Evolutionary conservation across 106 monocot species (phyloP).

Genomic region (Allium cepa): DNA sequence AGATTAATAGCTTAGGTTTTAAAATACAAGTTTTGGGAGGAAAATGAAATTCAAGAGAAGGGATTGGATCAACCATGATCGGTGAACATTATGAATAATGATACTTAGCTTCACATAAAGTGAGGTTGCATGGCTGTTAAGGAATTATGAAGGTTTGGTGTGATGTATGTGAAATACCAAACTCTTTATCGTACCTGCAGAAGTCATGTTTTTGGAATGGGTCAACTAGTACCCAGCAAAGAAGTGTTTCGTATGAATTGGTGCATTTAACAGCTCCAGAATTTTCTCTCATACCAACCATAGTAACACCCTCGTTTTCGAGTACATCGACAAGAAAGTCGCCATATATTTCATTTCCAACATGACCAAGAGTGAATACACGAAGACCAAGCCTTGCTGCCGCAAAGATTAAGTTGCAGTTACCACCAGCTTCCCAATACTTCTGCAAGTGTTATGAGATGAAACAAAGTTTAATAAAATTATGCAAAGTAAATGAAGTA

Average conservation of each 20-base stretch:
- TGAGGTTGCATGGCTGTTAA: too few species aligned
- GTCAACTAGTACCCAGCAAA: slow-evolving; percentile 95
- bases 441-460: slow-evolving; percentile 32
- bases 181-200: slow-evolving; percentile 50
- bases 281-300: slow-evolving; percentile 70
- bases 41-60: too few species aligned
- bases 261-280: slow-evolving; percentile 19
- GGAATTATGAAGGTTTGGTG: too few species aligned
- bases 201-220: slow-evolving; percentile 95
- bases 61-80: too few species aligned
- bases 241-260: slow-evolving; percentile 68
- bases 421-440: slow-evolving; percentile 97
- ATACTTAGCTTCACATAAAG: too few species aligned
- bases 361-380: slow-evolving; percentile 68
- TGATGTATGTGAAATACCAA: too few species aligned
- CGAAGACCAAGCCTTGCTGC: slow-evolving; percentile 81
- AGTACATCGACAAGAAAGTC: slow-evolving; percentile 82
- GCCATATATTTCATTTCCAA: slow-evolving; percentile 86
- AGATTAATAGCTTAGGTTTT: too few species aligned
- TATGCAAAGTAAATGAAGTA: too few species aligned
- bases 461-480: not conserved
- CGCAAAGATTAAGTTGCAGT: slow-evolving; percentile 83
- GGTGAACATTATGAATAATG: too few species aligned
- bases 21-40: too few species aligned
- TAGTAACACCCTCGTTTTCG: slow-evolving; percentile 47